A percentile compares a stretch with the other conserved stretches of the same genome.
phyloP scores from a whole-genome alignment of 345 rosid genomes.

The Linum trigynum region DNA sequence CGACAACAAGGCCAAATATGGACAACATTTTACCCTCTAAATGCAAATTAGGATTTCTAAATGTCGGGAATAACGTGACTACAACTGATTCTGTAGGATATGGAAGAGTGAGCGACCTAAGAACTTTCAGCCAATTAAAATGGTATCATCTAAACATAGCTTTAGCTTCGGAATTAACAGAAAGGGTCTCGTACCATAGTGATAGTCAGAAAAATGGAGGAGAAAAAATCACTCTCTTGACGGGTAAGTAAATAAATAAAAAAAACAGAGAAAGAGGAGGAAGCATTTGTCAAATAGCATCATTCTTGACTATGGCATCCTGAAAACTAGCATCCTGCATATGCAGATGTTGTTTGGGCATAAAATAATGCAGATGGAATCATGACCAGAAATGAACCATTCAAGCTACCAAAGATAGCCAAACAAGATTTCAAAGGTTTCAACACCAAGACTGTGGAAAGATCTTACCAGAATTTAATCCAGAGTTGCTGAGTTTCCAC shows the following conservation, averaged over 20 bases:
- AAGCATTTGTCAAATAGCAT: background rate
- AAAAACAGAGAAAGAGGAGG: background rate
- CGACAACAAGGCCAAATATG: too few species aligned
- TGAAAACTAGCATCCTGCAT: background rate
- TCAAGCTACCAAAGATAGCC: background rate
- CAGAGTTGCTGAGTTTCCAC: too few species aligned
- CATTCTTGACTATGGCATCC: background rate
- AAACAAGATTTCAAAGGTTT: background rate
- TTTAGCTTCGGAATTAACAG: background rate
- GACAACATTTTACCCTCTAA: too few species aligned
- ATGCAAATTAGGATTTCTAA: too few species aligned
- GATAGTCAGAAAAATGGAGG: background rate
- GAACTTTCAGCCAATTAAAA: background rate
- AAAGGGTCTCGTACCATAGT: background rate
- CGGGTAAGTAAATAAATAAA: background rate
- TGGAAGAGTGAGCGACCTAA: too few species aligned
- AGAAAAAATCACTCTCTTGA: background rate
- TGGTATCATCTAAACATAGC: background rate
- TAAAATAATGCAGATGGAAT: background rate
- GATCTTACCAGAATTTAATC: too few species aligned
- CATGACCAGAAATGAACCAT: background rate
- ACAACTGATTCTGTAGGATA: too few species aligned
- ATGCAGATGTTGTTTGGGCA: background rate
- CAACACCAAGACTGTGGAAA: background rate
- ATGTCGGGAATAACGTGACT: too few species aligned